Evolutionary conservation across 2,329 filamentous ascomycete species (phyloP).

Genomic region (Penicillium sp.): DNA sequence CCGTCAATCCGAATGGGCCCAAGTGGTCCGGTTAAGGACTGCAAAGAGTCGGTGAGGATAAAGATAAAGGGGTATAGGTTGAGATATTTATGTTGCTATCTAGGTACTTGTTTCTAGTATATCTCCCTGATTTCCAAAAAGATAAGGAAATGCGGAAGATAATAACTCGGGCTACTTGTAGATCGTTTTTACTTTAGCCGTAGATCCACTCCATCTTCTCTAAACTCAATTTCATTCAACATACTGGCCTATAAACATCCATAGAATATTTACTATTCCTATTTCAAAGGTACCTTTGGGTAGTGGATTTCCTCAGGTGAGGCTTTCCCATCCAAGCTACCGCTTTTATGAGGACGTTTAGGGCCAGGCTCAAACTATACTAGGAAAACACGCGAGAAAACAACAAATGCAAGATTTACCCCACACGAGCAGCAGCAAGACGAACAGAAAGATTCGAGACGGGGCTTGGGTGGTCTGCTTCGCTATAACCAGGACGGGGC

Average conservation of each 20-base stretch:
- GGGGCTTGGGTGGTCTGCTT: too few species aligned
- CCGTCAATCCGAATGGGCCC: conserved; percentile 11
- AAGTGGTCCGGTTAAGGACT: conserved; percentile 5
- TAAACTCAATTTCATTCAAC: background rate
- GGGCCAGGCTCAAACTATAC: background rate
- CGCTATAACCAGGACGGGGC: background rate
- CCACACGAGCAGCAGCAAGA: background rate
- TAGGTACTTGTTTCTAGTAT: background rate
- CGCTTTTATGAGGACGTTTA: background rate
- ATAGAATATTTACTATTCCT: too few species aligned
- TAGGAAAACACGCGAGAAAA: background rate
- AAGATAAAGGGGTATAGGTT: background rate
- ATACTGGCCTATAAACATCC: background rate
- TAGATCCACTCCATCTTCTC: background rate
- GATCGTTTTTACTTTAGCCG: background rate
- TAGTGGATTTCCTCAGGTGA: too few species aligned
- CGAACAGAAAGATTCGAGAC: background rate
- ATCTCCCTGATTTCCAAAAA: background rate
- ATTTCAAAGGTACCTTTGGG: background rate
- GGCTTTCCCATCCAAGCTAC: background rate
- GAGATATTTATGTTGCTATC: background rate
- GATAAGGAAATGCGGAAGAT: background rate
- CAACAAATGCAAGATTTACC: background rate
- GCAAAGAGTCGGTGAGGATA: conserved; percentile 3
- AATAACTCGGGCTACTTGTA: background rate